Percentiles rank a stretch among this genome's conserved stretches.
Evolutionary conservation across 2,329 filamentous ascomycete species (phyloP).

Genomic region (Rhynchosporium graminicola): DNA sequence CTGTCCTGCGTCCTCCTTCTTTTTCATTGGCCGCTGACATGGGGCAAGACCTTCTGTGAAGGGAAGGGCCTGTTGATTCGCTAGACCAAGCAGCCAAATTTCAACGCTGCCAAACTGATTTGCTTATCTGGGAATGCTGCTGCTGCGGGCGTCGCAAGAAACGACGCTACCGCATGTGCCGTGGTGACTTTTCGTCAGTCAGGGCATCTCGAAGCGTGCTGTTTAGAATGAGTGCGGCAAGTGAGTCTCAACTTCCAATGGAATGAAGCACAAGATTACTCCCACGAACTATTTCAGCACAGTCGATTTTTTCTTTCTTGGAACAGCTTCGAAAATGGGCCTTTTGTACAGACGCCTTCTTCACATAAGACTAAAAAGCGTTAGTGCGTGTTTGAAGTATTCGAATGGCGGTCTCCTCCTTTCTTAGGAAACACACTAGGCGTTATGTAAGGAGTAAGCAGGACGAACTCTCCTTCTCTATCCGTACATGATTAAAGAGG

Average conservation of each 20-base stretch:
- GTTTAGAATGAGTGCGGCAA: not conserved
- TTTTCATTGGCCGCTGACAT: constrained; percentile 1
- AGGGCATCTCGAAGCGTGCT: constrained; percentile 7
- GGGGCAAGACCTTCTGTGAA: not conserved
- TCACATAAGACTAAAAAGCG: constrained; percentile 3
- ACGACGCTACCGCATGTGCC: not conserved
- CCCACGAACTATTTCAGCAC: constrained; percentile 5
- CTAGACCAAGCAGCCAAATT: not conserved
- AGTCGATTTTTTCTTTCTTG: not conserved
- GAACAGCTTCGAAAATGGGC: not conserved
- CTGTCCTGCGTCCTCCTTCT: not conserved
- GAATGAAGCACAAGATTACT: not conserved
- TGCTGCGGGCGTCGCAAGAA: not conserved
- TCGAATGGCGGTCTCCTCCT: not conserved
- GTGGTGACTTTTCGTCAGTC: not conserved
- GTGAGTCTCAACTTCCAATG: not conserved
- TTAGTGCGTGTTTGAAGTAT: not conserved
- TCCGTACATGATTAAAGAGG: not conserved
- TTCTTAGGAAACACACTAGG: not conserved
- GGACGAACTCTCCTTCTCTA: not conserved
- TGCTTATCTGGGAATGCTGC: not conserved
- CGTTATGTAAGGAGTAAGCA: not conserved
- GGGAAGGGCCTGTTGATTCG: constrained; percentile 11
- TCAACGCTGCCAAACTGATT: constrained; percentile 11
- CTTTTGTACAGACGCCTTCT: constrained; percentile 1